Percentiles rank a stretch among this genome's conserved stretches.
phyloP scores from a whole-genome alignment of 1,139 yeast genomes.

The Suhomyces kunorum region DNA sequence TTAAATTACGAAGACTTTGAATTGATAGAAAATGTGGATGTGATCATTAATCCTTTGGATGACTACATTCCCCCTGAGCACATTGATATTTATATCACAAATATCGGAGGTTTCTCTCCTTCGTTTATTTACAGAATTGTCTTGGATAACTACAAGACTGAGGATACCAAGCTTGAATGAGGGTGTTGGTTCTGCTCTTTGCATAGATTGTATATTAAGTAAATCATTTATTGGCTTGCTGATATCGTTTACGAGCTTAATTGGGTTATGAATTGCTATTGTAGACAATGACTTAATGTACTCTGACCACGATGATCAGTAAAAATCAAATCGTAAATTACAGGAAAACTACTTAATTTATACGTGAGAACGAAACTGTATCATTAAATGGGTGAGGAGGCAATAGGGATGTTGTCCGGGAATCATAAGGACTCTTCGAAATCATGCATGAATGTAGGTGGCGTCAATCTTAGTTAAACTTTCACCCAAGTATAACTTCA shows the following conservation, averaged over 20 bases:
- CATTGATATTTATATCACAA: conserved; percentile 91
- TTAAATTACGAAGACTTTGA: conserved; percentile 67
- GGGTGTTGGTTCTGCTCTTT: background rate
- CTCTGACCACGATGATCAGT: too few species aligned
- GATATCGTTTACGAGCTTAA: background rate
- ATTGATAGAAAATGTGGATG: conserved; percentile 68
- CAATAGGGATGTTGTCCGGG: too few species aligned
- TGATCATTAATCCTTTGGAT: conserved; percentile 83
- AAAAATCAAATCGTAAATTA: too few species aligned
- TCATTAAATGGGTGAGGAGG: too few species aligned
- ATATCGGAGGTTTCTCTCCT: conserved; percentile 95
- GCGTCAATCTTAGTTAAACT: conserved; percentile 90
- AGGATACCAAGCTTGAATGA: conserved; percentile 65
- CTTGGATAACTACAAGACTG: conserved; percentile 87
- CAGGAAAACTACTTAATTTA: background rate
- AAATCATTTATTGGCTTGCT: background rate
- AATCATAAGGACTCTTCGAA: too few species aligned
- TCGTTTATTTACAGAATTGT: conserved; percentile 94
- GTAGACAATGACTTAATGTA: too few species aligned
- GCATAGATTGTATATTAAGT: conserved; percentile 9
- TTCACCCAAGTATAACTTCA: conserved; percentile 70
- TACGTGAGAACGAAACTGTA: too few species aligned
- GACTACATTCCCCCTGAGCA: conserved; percentile 94
- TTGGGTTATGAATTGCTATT: background rate
- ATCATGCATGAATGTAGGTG: conserved; percentile 52